Evolutionary conservation across 1,139 yeast species (phyloP).

Genomic region (Sugiyamaella paludigena): DNA sequence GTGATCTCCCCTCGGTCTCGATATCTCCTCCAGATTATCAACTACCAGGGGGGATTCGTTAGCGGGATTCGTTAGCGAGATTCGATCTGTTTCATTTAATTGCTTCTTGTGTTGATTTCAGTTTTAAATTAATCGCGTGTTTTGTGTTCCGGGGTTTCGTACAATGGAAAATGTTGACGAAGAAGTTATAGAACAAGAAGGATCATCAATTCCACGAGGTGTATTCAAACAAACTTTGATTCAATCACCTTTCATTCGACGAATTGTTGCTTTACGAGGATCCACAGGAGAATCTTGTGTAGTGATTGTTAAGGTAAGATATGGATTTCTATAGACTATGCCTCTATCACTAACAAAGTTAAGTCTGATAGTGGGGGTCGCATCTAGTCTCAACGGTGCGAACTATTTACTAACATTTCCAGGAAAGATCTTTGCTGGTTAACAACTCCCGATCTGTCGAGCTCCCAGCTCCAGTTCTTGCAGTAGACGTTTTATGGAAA

Average conservation of each 20-base stretch:
- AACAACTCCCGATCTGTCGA: conserved; percentile 5
- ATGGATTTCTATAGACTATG: neutral
- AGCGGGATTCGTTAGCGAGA: too few relatives aligned
- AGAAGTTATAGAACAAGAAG: conserved; percentile 1
- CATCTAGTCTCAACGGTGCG: too few relatives aligned
- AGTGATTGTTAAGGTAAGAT: conserved; percentile 4
- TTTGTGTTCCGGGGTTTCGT: neutral
- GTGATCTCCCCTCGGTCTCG: too few relatives aligned
- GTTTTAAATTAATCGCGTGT: neutral
- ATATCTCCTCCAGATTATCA: too few relatives aligned
- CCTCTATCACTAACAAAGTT: conserved; percentile 1
- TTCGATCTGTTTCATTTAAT: too few relatives aligned
- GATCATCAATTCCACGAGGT: neutral
- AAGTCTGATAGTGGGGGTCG: too few relatives aligned
- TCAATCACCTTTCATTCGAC: conserved; percentile 3
- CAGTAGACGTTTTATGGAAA: conserved; percentile 9
- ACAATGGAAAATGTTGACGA: conserved; percentile 6
- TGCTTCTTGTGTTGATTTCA: too few relatives aligned
- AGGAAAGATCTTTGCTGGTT: conserved; percentile 8
- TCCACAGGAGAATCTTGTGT: conserved; percentile 10
- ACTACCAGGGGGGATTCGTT: too few relatives aligned
- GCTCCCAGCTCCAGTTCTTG: conserved; percentile 11
- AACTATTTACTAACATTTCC: neutral
- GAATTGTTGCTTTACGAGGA: conserved; percentile 4
- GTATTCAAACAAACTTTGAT: conserved; percentile 10